These are phyloP conservation scores for Leishmania mexicana DNA, from an alignment of 208 protist genomes.

Conservation along the genomic window DNA sequence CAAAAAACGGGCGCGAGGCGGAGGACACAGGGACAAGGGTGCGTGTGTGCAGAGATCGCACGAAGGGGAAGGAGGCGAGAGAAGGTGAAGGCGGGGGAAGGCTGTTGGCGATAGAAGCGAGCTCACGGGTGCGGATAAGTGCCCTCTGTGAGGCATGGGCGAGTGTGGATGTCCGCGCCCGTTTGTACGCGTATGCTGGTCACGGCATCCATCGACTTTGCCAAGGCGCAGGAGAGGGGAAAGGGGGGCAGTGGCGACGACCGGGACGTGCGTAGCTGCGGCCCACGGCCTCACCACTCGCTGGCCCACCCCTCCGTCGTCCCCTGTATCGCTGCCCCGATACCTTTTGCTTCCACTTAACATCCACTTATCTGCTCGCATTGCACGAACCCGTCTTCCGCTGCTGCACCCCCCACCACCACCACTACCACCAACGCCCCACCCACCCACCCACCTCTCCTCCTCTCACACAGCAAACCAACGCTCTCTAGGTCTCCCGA, in stretches of 20 bases:
- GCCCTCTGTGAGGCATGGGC: background rate
- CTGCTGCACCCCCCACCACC: background rate
- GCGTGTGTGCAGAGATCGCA: background rate
- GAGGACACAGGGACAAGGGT: background rate
- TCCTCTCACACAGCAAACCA: background rate
- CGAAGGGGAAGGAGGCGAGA: background rate
- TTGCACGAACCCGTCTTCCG: background rate
- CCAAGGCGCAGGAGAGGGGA: background rate
- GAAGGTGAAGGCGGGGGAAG: background rate
- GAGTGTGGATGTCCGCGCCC: background rate
- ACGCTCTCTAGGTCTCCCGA: background rate
- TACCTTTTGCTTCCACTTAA: background rate
- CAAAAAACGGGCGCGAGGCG: constrained; percentile 3
- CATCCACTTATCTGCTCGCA: background rate
- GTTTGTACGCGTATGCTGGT: background rate
- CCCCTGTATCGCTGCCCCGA: background rate
- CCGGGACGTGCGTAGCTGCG: background rate
- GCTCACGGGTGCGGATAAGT: background rate
- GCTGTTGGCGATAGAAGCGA: background rate
- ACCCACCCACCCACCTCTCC: background rate
- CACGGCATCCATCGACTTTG: background rate
- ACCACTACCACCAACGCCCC: background rate
- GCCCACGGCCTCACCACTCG: background rate
- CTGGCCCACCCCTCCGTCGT: background rate
- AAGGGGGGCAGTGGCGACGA: background rate